A percentile compares a stretch with the other conserved stretches of the same genome.
Evolutionary conservation across 345 rosid species (phyloP).

Genomic region (Euphorbia peplus): DNA sequence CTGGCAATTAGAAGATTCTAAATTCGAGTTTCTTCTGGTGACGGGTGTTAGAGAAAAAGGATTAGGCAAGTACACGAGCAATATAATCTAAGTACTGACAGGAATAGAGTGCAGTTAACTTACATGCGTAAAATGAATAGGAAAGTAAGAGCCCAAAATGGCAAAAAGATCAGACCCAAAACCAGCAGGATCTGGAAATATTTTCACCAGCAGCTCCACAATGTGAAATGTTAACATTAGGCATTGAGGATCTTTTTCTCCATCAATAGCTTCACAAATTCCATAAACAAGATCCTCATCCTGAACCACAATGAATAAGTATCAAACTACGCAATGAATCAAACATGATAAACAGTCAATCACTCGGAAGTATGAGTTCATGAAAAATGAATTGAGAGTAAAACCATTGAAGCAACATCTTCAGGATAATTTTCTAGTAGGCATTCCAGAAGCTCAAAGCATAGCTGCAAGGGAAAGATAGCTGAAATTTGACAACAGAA

Average conservation of each 20-base stretch:
- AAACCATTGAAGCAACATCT: conserved; percentile 55
- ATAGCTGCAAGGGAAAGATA: conserved; percentile 53
- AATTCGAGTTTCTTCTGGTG: not conserved
- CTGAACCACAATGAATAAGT: conserved; percentile 34
- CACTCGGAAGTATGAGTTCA: conserved; percentile 3
- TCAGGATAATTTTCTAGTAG: conserved; percentile 56
- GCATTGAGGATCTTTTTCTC: conserved; percentile 91
- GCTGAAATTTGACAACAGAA: conserved; percentile 7
- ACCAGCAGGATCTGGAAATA: conserved; percentile 63
- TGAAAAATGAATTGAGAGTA: conserved; percentile 17
- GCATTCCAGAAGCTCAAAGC: conserved; percentile 81
- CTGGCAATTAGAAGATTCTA: not conserved
- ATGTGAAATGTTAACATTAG: conserved; percentile 73
- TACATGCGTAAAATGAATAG: conserved; percentile 93
- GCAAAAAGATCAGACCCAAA: conserved; percentile 58
- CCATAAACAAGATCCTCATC: conserved; percentile 57
- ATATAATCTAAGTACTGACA: conserved; percentile 4
- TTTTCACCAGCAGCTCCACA: conserved; percentile 53
- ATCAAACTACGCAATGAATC: not conserved
- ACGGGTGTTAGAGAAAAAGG: not conserved
- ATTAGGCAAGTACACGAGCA: not conserved
- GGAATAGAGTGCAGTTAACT: conserved; percentile 27
- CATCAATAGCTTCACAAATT: conserved; percentile 71
- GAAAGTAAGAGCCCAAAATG: conserved; percentile 71
- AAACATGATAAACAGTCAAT: not conserved